Percentiles rank a stretch among this genome's conserved stretches.
Evolutionary conservation across 2,329 filamentous ascomycete genomes (phyloP).

Genomic region (Aspergillus udagawae): DNA sequence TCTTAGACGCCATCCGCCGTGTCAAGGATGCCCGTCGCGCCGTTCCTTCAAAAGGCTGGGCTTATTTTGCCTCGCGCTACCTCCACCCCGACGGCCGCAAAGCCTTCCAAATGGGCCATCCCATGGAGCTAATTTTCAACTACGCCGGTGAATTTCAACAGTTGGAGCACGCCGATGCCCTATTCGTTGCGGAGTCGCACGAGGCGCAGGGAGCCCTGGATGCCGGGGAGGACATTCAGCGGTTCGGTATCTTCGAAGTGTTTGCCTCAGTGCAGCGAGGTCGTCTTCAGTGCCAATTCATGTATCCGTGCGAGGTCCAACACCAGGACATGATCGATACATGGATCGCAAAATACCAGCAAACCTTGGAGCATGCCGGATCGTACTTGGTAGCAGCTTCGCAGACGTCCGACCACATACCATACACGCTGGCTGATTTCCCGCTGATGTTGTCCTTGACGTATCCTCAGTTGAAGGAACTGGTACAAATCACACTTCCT

Average conservation of each 20-base stretch:
- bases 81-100: slow-evolving; percentile 26
- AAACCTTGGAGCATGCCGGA: slow-evolving; percentile 1
- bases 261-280: slow-evolving; percentile 7
- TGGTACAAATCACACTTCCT: background rate
- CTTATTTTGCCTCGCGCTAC: slow-evolving; percentile 38
- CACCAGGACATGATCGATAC: slow-evolving; percentile 3
- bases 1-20: slow-evolving; percentile 7
- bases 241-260: slow-evolving; percentile 13
- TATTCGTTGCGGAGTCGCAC: slow-evolving; percentile 9
- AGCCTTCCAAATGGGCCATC: slow-evolving; percentile 9
- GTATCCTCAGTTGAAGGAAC: background rate
- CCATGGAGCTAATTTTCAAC: slow-evolving; percentile 22
- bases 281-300: slow-evolving; percentile 7
- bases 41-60: slow-evolving; percentile 34
- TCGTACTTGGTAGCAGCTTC: slow-evolving; percentile 1
- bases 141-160: slow-evolving; percentile 19
- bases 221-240: slow-evolving; percentile 8
- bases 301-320: slow-evolving; percentile 10
- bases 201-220: background rate
- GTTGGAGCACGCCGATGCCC: slow-evolving; percentile 7
- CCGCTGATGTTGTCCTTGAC: background rate
- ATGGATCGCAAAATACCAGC: slow-evolving; percentile 10
- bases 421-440: slow-evolving; percentile 14
- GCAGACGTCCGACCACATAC: background rate
- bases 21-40: slow-evolving; percentile 36